Percentiles rank a stretch among this genome's conserved stretches.
These are phyloP conservation scores for Aspergillus bridgeri DNA, from an alignment of 495 filamentous ascomycete genomes.

Conservation along the genomic window DNA sequence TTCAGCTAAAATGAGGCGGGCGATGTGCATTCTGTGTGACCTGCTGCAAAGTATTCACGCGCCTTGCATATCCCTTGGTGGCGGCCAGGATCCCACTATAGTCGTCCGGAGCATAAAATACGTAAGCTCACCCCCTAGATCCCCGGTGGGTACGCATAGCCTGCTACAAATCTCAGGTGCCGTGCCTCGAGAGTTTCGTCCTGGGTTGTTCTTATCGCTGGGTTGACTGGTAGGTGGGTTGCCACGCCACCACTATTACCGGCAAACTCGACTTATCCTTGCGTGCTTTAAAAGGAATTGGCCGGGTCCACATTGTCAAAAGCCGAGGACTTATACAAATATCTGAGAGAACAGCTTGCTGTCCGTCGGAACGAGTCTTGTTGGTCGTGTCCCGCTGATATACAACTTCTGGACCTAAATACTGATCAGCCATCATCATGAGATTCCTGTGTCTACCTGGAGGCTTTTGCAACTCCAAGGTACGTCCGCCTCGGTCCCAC, in stretches of 20 bases:
- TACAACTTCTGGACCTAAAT: not conserved
- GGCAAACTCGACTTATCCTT: not conserved
- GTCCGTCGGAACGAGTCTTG: not conserved
- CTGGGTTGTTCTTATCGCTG: not conserved
- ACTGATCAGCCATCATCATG: slow-evolving; percentile 11
- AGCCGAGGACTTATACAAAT: not conserved
- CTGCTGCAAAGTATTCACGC: not conserved
- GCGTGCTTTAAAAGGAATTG: not conserved
- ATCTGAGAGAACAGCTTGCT: not conserved
- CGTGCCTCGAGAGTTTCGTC: not conserved
- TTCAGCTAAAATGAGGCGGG: not conserved
- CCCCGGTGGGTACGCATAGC: not conserved
- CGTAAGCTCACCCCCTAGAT: not conserved
- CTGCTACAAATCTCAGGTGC: not conserved
- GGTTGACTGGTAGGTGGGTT: not conserved
- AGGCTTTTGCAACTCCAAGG: slow-evolving; percentile 24
- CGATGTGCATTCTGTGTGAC: not conserved
- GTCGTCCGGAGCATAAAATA: not conserved
- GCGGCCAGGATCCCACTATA: not conserved
- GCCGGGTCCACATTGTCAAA: not conserved
- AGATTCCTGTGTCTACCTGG: slow-evolving; percentile 31
- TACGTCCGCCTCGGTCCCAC: slow-evolving; percentile 1
- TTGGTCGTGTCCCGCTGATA: no score
- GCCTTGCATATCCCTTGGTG: not conserved
- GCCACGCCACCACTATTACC: not conserved